Percentiles rank a stretch among this genome's conserved stretches.
phyloP scores from a whole-genome alignment of 1,284 basidiomycete species.

The Pulchroboletus neoregius region DNA sequence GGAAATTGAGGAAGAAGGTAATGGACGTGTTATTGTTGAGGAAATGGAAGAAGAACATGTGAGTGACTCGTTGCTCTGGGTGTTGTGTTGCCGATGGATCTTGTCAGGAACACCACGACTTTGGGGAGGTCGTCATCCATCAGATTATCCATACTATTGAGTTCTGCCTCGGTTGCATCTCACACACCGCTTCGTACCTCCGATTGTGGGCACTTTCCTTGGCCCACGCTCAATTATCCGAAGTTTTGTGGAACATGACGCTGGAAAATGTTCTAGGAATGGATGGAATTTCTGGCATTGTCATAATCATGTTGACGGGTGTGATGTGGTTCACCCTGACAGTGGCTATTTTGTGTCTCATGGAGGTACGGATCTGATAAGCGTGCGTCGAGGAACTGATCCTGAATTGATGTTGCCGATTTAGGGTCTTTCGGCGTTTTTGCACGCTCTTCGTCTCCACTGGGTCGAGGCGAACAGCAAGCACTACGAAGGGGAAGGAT shows the following conservation, averaged over 20 bases:
- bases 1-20: constrained; percentile 84
- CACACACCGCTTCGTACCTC: constrained; percentile 98
- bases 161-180: constrained; percentile 98
- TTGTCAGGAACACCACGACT: constrained; percentile 73
- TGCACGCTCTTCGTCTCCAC: constrained; percentile 94
- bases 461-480: constrained; percentile 99
- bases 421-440: constrained; percentile 88
- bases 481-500: constrained; percentile 89
- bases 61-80: constrained; percentile 32
- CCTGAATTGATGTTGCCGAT: constrained; percentile 9
- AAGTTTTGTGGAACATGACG: constrained; percentile 91
- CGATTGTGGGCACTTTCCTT: constrained; percentile 98
- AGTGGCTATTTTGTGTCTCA: constrained; percentile 78
- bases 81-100: constrained; percentile 15
- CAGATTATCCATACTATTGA: constrained; percentile 99
- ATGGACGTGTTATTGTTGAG: constrained; percentile 70
- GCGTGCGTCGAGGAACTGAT: constrained; percentile 18
- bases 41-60: constrained; percentile 67
- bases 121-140: constrained; percentile 93
- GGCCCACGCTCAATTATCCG: constrained; percentile 95
- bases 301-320: constrained; percentile 65
- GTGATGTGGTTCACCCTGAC: constrained; percentile 83
- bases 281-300: constrained; percentile 51
- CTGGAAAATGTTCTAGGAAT: constrained; percentile 57
- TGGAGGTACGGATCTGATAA: constrained; percentile 69